phyloP scores from a whole-genome alignment of 2,329 filamentous ascomycete genomes.

The Verticillium tricorpus region DNA sequence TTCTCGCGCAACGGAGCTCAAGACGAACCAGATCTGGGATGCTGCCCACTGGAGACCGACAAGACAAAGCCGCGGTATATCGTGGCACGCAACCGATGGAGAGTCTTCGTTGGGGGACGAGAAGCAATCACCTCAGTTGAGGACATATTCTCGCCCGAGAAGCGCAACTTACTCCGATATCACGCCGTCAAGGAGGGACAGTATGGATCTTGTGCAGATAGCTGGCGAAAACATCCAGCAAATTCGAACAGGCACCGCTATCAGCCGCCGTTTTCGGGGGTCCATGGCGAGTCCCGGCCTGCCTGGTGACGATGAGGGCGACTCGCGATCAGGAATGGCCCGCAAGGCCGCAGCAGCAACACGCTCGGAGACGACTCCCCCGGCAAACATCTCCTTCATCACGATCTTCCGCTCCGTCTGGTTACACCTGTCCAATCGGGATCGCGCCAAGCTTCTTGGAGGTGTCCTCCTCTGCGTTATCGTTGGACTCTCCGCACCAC shows the following conservation, averaged over 20 bases:
- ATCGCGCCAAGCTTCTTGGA: conserved; percentile 50
- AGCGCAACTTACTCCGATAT: not conserved
- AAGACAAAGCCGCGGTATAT: not conserved
- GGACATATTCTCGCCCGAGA: not conserved
- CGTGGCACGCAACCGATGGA: not conserved
- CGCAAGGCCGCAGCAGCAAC: not conserved
- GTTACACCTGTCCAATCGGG: conserved; percentile 51
- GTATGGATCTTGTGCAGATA: not conserved
- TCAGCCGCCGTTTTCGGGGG: not conserved
- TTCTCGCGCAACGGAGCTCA: not conserved
- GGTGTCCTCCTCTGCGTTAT: conserved; percentile 59
- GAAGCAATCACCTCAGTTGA: not conserved
- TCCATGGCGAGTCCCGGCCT: not conserved
- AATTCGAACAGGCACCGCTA: not conserved
- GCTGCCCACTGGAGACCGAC: not conserved
- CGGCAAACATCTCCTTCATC: conserved; percentile 28
- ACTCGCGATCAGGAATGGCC: not conserved
- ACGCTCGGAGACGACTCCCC: not conserved
- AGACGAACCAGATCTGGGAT: not conserved
- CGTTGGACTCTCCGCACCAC: conserved; percentile 63
- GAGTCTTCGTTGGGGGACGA: not conserved
- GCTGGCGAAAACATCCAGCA: not conserved
- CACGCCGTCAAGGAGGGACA: not conserved
- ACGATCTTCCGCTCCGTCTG: conserved; percentile 42
- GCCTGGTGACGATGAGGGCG: not conserved